Conservation (phyloP, 192 early-diverging fungal genomes). For the Podila clonocystis region DNA sequence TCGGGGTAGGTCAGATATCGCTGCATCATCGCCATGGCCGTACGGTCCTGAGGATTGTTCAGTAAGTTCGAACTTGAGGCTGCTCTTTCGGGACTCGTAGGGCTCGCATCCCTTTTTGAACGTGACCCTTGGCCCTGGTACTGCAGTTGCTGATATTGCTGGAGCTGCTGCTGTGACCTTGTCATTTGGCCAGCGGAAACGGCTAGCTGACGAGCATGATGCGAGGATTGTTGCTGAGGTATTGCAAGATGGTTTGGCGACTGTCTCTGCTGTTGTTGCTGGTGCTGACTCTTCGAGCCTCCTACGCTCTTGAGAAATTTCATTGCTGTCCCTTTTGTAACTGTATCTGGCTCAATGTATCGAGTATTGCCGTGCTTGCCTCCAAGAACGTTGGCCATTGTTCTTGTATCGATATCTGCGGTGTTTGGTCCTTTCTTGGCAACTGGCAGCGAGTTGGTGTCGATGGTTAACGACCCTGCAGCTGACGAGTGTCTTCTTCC, state of each 20-base stretch:
- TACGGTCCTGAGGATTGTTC: constrained; percentile 25
- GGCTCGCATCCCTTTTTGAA: neutral
- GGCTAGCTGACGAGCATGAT: too few species aligned
- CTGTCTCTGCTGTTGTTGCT: neutral
- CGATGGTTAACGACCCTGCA: constrained; percentile 7
- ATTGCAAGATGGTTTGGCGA: neutral
- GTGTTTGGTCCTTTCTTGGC: constrained; percentile 25
- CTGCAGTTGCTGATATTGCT: neutral
- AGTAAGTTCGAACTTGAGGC: neutral
- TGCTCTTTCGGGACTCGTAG: constrained; percentile 7
- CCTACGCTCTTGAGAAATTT: neutral
- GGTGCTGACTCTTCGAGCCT: neutral
- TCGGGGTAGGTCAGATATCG: constrained; percentile 24
- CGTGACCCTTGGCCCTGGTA: neutral
- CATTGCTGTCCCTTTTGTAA: neutral
- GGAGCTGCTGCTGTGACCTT: neutral
- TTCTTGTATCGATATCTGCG: constrained; percentile 10
- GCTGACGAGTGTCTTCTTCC: constrained; percentile 31
- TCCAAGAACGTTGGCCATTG: neutral
- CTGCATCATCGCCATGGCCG: constrained; percentile 47
- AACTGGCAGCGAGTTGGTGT: constrained; percentile 15
- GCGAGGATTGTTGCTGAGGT: too few species aligned
- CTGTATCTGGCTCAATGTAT: neutral
- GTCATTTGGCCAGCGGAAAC: neutral
- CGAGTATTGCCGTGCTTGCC: neutral